These are phyloP conservation scores for Endotrypanum monterogeii DNA, from an alignment of 208 protist species.

Conservation along the genomic window DNA sequence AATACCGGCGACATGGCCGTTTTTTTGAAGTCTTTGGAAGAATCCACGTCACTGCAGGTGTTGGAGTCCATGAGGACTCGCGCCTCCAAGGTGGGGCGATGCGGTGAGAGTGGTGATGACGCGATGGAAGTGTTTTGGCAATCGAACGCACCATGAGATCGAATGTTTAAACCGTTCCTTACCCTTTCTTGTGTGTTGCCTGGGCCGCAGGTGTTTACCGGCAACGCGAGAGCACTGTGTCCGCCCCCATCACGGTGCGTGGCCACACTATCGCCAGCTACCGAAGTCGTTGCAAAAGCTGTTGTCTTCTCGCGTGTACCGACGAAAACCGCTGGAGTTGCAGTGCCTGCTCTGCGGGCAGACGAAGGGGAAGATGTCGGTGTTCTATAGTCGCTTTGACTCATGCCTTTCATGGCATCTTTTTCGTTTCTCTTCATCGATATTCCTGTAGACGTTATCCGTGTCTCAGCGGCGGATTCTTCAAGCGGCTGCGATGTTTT, in stretches of 20 bases:
- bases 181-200: background rate
- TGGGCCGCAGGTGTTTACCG: background rate
- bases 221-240: background rate
- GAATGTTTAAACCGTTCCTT: background rate
- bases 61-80: background rate
- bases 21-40: background rate
- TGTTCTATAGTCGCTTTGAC: background rate
- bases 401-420: background rate
- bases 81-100: conserved; percentile 11
- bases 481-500: background rate
- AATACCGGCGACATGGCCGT: background rate
- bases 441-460: background rate
- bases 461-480: background rate
- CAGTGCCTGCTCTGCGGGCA: background rate
- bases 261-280: background rate
- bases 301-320: background rate
- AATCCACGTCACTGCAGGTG: background rate
- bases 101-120: conserved; percentile 14
- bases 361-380: background rate
- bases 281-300: background rate
- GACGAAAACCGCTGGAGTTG: background rate
- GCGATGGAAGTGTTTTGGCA: background rate
- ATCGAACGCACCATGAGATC: background rate
- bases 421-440: background rate
- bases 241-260: background rate